Base-by-base conservation (phyloP, 2,329 filamentous ascomycete species). In the Pyrenochaeta sp. region DNA sequence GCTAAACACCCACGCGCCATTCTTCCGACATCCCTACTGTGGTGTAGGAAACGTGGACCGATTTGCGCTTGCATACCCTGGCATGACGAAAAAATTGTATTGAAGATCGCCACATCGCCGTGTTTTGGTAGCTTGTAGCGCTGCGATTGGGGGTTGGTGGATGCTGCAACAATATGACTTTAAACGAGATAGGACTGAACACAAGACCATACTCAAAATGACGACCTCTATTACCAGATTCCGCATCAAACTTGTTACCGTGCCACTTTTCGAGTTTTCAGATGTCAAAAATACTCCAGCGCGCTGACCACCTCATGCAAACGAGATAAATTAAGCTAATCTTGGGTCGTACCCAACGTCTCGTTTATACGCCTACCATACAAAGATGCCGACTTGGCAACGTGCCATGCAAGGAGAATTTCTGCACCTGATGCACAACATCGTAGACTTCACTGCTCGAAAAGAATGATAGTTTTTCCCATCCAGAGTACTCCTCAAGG, bases 1-100 rank as follows among this genome's bases (percentile, higher is more conserved):
- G 62, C 48, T 61, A 55, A 62, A 59, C 56, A 24, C 39, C 30
- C n/a, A n/a, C 27, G 26, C 35, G 38, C 29, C 23, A n/a, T 29
- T 35, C 11, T 24, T 26, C 14, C 19, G 20, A 6, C 22, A 40
- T 45, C 30, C 18, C 17, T 32, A 32, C 30, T 7, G 9, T 4
- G 8, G 11, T 32, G 30, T 19, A 11, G 27, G 14, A 18, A 30
- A 30, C 14, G 27, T 30, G 27, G 27, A 4, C 27, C 27, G n/a
- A n/a, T n/a, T n/a, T n/a, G n/a, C n/a, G n/a, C n/a, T n/a, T n/a
- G n/a, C n/a, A n/a, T n/a, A n/a, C n/a, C n/a, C n/a, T n/a, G n/a
- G n/a, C n/a, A n/a, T n/a, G n/a, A n/a, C n/a, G n/a, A n/a, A n/a
- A n/a, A n/a, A n/a, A n/a, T n/a, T n/a, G n/a, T n/a, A n/a, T n/a